These are phyloP conservation scores for Meyerozyma elateridarum DNA, from an alignment of 1,139 yeast species.

Conservation along the genomic window DNA sequence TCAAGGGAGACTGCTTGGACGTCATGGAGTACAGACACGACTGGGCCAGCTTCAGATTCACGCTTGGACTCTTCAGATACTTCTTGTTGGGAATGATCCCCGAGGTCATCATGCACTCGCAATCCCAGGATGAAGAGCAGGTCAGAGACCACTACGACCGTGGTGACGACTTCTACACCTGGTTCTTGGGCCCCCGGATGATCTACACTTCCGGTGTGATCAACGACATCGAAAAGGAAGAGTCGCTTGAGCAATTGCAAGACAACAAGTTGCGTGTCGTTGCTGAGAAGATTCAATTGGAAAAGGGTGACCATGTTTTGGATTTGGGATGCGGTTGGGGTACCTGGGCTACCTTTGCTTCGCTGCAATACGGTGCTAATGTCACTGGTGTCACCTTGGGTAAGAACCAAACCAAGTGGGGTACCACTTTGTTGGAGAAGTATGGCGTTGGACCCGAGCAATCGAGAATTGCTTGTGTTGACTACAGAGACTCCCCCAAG, in stretches of 20 bases:
- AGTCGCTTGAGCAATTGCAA: constrained; percentile 80
- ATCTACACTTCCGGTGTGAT: constrained; percentile 86
- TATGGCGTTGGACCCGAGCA: constrained; percentile 69
- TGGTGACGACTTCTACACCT: constrained; percentile 91
- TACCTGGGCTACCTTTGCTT: constrained; percentile 80
- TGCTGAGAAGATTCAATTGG: constrained; percentile 78
- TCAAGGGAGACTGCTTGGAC: constrained; percentile 86
- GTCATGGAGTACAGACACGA: constrained; percentile 84
- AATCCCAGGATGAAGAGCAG: constrained; percentile 94
- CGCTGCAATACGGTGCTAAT: constrained; percentile 76
- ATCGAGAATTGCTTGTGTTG: constrained; percentile 74
- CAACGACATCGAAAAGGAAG: constrained; percentile 65
- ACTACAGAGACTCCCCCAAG: constrained; percentile 86
- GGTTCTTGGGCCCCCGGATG: constrained; percentile 96
- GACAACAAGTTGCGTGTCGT: constrained; percentile 86
- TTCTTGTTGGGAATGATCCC: constrained; percentile 89
- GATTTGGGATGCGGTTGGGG: constrained; percentile 98
- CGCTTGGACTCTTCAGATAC: constrained; percentile 70
- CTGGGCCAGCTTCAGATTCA: constrained; percentile 83
- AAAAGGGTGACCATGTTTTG: constrained; percentile 67
- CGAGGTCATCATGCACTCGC: constrained; percentile 86
- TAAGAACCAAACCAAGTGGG: constrained; percentile 88
- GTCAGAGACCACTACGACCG: constrained; percentile 95
- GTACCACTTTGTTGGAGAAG: constrained; percentile 61
- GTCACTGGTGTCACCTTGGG: constrained; percentile 92